phyloP scores from a whole-genome alignment of 2,329 filamentous ascomycete species.

The Metarhizium brunneum region DNA sequence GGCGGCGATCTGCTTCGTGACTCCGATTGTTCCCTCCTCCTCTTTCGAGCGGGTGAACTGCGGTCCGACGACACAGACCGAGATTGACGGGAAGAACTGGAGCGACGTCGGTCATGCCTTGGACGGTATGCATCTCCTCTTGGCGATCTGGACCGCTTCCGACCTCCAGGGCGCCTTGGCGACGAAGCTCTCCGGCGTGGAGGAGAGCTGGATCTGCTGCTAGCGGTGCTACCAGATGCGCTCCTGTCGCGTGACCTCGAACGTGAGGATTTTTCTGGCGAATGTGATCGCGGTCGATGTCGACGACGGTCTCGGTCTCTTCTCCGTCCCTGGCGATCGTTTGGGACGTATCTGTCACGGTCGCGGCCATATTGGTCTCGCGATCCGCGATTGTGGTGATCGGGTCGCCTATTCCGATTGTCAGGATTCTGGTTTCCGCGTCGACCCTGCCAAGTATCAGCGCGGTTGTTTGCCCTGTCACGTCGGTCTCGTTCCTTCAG shows the following conservation, averaged over 20 bases:
- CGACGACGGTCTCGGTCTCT: conserved; percentile 26
- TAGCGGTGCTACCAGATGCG: conserved; percentile 19
- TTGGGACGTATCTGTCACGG: conserved; percentile 46
- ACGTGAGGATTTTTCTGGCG: conserved; percentile 19
- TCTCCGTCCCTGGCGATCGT: conserved; percentile 28
- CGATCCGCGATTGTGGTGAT: conserved; percentile 29
- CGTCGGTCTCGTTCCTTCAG: conserved; percentile 57
- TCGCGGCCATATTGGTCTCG: conserved; percentile 39
- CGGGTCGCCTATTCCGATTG: conserved; percentile 30
- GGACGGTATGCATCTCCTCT: conserved; percentile 18
- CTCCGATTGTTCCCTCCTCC: conserved; percentile 39
- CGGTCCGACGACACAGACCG: conserved; percentile 27
- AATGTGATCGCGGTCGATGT: conserved; percentile 24
- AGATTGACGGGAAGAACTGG: conserved; percentile 15
- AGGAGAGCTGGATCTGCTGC: conserved; percentile 22
- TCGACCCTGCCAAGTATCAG: conserved; percentile 45
- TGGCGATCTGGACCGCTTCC: conserved; percentile 32
- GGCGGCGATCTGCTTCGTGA: conserved; percentile 38
- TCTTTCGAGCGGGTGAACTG: conserved; percentile 37
- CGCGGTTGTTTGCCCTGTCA: conserved; percentile 41
- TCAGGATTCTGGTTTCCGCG: conserved; percentile 42
- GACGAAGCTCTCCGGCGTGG: conserved; percentile 24
- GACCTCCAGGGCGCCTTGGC: conserved; percentile 20
- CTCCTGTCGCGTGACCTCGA: conserved; percentile 25
- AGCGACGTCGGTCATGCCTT: conserved; percentile 14